Evolutionary conservation across 2,329 filamentous ascomycete species (phyloP).

Genomic region (Talaromyces sp.): DNA sequence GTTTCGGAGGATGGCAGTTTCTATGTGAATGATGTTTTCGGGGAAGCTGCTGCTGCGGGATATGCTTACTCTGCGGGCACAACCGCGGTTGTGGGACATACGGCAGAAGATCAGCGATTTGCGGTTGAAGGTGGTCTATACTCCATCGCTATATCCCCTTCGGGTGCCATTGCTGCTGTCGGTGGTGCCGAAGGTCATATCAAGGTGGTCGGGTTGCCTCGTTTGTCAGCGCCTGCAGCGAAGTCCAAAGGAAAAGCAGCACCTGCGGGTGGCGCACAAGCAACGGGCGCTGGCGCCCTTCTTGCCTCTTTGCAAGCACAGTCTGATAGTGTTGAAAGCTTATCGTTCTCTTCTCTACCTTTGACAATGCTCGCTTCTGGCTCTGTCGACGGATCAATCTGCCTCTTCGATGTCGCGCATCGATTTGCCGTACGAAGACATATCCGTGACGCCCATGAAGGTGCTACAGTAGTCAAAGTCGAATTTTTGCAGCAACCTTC

Average conservation of each 20-base stretch:
- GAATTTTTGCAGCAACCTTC: constrained; percentile 66
- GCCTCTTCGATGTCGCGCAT: constrained; percentile 80
- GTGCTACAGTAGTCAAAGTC: constrained; percentile 87
- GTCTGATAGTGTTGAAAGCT: constrained; percentile 72
- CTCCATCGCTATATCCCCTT: constrained; percentile 78
- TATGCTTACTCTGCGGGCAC: constrained; percentile 54
- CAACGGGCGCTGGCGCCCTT: constrained; percentile 62
- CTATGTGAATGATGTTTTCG: constrained; percentile 91
- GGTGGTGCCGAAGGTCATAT: constrained; percentile 86
- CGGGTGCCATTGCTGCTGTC: constrained; percentile 73
- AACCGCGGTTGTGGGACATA: constrained; percentile 72
- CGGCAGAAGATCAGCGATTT: constrained; percentile 81
- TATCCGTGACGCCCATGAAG: constrained; percentile 78
- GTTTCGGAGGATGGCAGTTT: constrained; percentile 85
- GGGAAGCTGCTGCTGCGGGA: constrained; percentile 66
- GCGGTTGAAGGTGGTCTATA: constrained; percentile 87
- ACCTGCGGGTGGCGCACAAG: constrained; percentile 36
- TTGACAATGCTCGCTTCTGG: constrained; percentile 61
- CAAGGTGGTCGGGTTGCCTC: constrained; percentile 78
- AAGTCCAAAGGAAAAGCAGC: constrained; percentile 50
- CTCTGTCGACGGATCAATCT: constrained; percentile 67
- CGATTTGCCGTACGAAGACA: constrained; percentile 82
- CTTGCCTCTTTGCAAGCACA: constrained; percentile 81
- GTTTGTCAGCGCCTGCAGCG: constrained; percentile 48
- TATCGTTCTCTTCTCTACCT: constrained; percentile 61